Percentiles rank a stretch among this genome's conserved stretches.
Evolutionary conservation across 2,329 filamentous ascomycete species (phyloP).

Genomic region (Neonectria sp.): DNA sequence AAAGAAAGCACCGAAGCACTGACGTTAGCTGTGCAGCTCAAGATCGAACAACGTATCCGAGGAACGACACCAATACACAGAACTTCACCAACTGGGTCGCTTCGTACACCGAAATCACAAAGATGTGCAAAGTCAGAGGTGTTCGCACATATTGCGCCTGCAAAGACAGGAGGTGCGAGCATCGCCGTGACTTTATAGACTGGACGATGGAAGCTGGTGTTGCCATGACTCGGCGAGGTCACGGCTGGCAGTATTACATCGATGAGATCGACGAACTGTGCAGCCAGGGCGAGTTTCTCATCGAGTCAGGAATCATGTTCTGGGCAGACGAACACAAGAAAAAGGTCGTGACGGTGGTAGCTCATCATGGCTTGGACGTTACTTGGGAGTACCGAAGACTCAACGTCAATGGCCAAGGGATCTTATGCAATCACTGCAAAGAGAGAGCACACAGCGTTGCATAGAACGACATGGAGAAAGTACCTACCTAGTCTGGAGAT

Average conservation of each 20-base stretch:
- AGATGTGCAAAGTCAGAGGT: constrained; percentile 30
- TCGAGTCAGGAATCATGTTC: constrained; percentile 19
- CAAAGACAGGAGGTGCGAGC: constrained; percentile 18
- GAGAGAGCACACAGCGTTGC: constrained; percentile 7
- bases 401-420: constrained; percentile 19
- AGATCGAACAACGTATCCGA: not conserved
- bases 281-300: constrained; percentile 12
- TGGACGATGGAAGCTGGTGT: constrained; percentile 3
- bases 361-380: constrained; percentile 18
- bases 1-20: not conserved
- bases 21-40: not conserved
- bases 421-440: constrained; percentile 26
- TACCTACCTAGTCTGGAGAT: not conserved
- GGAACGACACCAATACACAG: not conserved
- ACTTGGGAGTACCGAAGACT: constrained; percentile 25
- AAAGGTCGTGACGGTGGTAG: constrained; percentile 14
- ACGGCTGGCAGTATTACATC: constrained; percentile 28
- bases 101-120: not conserved
- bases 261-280: constrained; percentile 25
- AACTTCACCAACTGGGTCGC: not conserved
- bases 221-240: constrained; percentile 1
- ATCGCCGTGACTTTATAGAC: constrained; percentile 25
- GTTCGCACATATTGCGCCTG: constrained; percentile 25
- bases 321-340: constrained; percentile 18
- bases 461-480: not conserved